phyloP scores from a whole-genome alignment of 2,329 filamentous ascomycete genomes.

The Dryadomyces quercus-mongolicae region DNA sequence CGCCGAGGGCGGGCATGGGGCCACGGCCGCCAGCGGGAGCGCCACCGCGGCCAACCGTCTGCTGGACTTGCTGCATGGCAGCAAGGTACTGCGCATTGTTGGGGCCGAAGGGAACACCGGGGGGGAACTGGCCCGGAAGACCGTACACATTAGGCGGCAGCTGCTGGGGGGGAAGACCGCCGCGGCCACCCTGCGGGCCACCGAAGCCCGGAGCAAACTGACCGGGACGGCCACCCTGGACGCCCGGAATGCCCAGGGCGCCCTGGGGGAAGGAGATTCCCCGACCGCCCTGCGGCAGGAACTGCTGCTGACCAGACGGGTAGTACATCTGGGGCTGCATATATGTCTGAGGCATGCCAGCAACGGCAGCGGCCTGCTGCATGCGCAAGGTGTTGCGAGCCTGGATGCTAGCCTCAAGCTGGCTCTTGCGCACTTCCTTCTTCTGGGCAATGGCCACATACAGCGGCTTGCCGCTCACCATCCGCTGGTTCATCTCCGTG shows the following conservation, averaged over 20 bases:
- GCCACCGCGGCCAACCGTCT: constrained; percentile 48
- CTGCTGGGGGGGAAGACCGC: constrained; percentile 71
- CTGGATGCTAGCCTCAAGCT: constrained; percentile 98
- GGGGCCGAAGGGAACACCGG: constrained; percentile 58
- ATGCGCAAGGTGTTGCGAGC: constrained; percentile 97
- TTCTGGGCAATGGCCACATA: constrained; percentile 97
- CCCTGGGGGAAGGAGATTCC: constrained; percentile 56
- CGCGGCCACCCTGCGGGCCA: constrained; percentile 73
- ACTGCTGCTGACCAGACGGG: constrained; percentile 68
- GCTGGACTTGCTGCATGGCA: constrained; percentile 69
- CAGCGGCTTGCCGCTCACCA: constrained; percentile 91
- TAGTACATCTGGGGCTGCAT: constrained; percentile 92
- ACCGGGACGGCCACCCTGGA: constrained; percentile 70
- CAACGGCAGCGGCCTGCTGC: constrained; percentile 89
- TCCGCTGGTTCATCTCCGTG: constrained; percentile 99
- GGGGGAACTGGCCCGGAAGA: constrained; percentile 69
- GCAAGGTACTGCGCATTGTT: constrained; percentile 69
- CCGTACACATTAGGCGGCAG: constrained; percentile 80
- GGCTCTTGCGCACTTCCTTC: constrained; percentile 98
- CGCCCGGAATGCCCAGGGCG: constrained; percentile 54
- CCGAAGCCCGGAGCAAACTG: constrained; percentile 71
- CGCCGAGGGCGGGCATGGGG: constrained; percentile 51
- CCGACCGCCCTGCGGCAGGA: constrained; percentile 50
- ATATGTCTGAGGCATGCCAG: constrained; percentile 76
- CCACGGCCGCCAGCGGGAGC: constrained; percentile 56